Base-by-base conservation (phyloP, 176 grass and related monocot species). In the Bonia amplexicaulis region DNA sequence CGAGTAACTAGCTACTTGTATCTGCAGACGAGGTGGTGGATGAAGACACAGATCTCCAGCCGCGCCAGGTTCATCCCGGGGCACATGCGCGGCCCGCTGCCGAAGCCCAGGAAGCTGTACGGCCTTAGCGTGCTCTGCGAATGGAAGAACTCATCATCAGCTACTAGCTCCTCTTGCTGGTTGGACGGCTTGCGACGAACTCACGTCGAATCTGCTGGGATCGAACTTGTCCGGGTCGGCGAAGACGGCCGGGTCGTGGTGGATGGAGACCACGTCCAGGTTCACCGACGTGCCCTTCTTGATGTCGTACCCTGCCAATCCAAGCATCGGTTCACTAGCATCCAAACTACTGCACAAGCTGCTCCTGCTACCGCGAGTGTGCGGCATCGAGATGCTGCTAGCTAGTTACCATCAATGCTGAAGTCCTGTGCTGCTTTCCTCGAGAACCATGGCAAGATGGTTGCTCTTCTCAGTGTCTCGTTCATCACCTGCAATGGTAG, bases 181-280 rank as follows among this genome's bases (percentile, higher is more conserved):
- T 6, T 5, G 6, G 13, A 15, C 12, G 48, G 48, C 2, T 52
- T 17, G 6, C 49, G 14, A 6, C 49, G 15, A 8, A 29, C 86
- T 89, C 41, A 89, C 89, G 3, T 85, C 89, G 46, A 91, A 91
- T 84, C 89, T 94, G 57, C 71, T 45, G 0, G 92, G 89, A 41
- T 94, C 71, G 60, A 94, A 91, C 25, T 45, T 71, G 15, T 91
- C 66, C 0, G 89, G 89, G 10, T 94, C 59, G 26, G 84, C 3
- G 92, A 91, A 94, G 37, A 94, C 71, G 51, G 66, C 14, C 35
- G 86, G 80, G 69, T 94, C 92, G 25, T 94, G 92, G 86, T 94
- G 92, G 80, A 94, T 91, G 74, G 92, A 94, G 44, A 94, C 92
- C 46, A 94, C 92, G 71, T 91, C 92, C 71, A 94, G 73, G 70